phyloP scores from a whole-genome alignment of 1,284 basidiomycete genomes.

The Ceratobasidium sp. region DNA sequence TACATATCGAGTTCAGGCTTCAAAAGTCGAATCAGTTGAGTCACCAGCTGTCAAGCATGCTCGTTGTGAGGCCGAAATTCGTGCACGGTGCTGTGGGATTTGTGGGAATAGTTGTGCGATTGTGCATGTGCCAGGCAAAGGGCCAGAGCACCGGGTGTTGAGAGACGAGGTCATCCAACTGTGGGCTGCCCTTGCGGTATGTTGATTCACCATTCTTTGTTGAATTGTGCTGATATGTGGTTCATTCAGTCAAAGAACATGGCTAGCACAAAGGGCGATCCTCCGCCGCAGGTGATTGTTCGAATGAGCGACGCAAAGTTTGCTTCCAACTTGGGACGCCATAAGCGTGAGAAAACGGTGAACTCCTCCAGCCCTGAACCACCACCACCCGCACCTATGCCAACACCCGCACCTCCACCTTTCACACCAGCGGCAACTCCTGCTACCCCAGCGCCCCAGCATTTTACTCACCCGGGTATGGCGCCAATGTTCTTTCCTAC shows the following conservation, averaged over 20 bases:
- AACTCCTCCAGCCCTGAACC: neutral
- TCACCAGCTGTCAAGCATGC: neutral
- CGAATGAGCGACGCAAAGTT: neutral
- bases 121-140: neutral
- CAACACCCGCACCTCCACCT: neutral
- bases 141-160: neutral
- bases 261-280: neutral
- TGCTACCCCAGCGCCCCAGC: neutral
- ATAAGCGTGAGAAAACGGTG: neutral
- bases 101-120: neutral
- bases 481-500: neutral
- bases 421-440: neutral
- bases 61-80: neutral
- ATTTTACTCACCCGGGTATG: neutral
- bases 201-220: neutral
- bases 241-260: neutral
- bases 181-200: neutral
- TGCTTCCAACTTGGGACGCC: neutral
- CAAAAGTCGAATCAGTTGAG: neutral
- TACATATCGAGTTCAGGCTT: neutral
- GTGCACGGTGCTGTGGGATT: neutral
- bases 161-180: neutral
- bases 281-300: neutral
- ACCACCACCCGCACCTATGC: neutral
- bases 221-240: too few species aligned